phyloP scores from a whole-genome alignment of 2,329 filamentous ascomycete genomes.

The Trichoderma koningiopsis region DNA sequence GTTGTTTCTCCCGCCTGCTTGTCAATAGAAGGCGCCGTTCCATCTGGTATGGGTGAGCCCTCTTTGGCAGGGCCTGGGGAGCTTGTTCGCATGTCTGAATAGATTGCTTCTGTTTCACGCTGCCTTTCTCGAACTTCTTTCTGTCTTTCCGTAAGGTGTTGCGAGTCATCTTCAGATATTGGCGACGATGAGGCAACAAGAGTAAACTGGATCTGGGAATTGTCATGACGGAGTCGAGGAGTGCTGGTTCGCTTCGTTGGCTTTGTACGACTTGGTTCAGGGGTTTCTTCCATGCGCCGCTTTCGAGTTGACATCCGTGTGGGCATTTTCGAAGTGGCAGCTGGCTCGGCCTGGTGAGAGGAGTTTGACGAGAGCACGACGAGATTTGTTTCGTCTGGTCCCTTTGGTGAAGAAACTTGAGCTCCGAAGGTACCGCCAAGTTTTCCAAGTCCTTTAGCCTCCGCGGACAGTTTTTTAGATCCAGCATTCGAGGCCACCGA shows the following conservation, averaged over 20 bases:
- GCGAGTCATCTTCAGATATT: constrained; percentile 60
- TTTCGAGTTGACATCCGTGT: constrained; percentile 34
- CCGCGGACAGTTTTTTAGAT: constrained; percentile 51
- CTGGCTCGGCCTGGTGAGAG: constrained; percentile 30
- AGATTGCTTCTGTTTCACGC: constrained; percentile 65
- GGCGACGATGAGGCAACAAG: constrained; percentile 63
- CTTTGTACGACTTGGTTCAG: constrained; percentile 33
- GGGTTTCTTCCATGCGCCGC: constrained; percentile 35
- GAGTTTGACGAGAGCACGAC: constrained; percentile 38
- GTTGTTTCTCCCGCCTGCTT: constrained; percentile 44
- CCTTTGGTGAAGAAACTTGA: constrained; percentile 47
- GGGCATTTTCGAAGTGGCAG: constrained; percentile 28
- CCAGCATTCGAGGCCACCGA: constrained; percentile 62
- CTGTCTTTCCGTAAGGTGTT: constrained; percentile 77
- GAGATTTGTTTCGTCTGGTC: constrained; percentile 50
- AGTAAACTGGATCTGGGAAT: constrained; percentile 80
- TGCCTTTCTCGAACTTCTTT: constrained; percentile 76
- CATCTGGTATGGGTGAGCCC: constrained; percentile 27
- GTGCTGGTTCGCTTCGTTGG: constrained; percentile 40
- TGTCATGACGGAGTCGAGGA: constrained; percentile 69
- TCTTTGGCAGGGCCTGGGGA: constrained; percentile 31
- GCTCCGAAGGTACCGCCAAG: constrained; percentile 43
- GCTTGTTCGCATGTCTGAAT: constrained; percentile 66
- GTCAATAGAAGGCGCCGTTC: constrained; percentile 14
- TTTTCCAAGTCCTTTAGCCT: constrained; percentile 47